phyloP scores from a whole-genome alignment of 352 stramenopile genomes.

The Globisporangium abappressorium region DNA sequence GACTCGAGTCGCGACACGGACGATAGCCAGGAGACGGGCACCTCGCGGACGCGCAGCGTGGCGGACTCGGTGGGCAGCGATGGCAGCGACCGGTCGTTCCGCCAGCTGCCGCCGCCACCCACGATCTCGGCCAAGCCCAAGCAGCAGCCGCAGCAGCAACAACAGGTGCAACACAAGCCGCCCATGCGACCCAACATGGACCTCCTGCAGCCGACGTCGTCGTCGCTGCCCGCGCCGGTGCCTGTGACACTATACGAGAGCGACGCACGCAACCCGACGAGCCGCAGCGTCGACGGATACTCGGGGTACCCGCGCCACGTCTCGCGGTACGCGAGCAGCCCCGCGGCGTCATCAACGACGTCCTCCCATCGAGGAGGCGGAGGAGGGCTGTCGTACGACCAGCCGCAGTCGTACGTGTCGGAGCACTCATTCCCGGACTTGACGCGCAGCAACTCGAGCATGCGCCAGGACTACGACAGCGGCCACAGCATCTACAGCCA shows the following conservation, averaged over 20 bases:
- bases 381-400: slow-evolving; percentile 4
- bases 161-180: neutral
- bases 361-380: slow-evolving; percentile 13
- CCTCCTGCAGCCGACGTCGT: slow-evolving; percentile 10
- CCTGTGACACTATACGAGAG: slow-evolving; percentile 12
- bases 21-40: slow-evolving; percentile 21
- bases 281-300: neutral
- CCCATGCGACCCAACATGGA: slow-evolving; percentile 15
- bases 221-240: neutral
- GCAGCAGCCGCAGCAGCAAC: neutral
- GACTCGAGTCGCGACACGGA: slow-evolving; percentile 29
- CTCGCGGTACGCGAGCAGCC: slow-evolving; percentile 13
- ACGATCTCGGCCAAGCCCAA: slow-evolving; percentile 13
- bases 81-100: slow-evolving; percentile 19
- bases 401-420: slow-evolving; percentile 23
- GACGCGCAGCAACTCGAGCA: slow-evolving; percentile 19
- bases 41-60: slow-evolving; percentile 6
- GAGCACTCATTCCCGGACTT: slow-evolving; percentile 21
- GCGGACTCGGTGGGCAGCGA: slow-evolving; percentile 14
- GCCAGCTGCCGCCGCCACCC: slow-evolving; percentile 15
- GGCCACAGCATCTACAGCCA: slow-evolving; percentile 17
- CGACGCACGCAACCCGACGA: slow-evolving; percentile 1
- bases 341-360: neutral
- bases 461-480: slow-evolving; percentile 18
- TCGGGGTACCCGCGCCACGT: slow-evolving; percentile 10